Conservation (phyloP, 305 asterid species). For the Fraxinus xanthoxyloides region DNA sequence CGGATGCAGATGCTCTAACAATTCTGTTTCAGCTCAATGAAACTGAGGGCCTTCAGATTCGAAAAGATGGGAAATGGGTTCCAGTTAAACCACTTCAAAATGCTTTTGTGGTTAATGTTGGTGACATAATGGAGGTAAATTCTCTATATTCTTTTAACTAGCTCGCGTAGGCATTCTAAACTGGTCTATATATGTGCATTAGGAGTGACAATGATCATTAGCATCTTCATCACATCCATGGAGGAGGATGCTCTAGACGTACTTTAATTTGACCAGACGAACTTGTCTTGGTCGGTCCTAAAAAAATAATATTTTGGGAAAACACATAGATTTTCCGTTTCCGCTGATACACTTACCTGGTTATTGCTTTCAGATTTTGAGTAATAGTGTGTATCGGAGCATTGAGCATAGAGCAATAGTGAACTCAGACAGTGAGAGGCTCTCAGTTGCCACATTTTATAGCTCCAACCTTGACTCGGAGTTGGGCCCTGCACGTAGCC, state of each 20-base stretch:
- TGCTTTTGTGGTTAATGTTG: conserved; percentile 56
- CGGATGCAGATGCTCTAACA: conserved; percentile 54
- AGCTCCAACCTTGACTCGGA: conserved; percentile 30
- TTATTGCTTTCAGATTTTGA: conserved; percentile 33
- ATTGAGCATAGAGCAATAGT: conserved; percentile 51
- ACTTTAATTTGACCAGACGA: neutral
- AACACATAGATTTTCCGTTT: neutral
- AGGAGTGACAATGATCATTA: neutral
- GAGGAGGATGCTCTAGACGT: neutral
- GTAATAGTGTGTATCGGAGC: conserved; percentile 47
- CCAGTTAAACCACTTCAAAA: conserved; percentile 44
- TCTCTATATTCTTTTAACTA: neutral
- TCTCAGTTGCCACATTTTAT: conserved; percentile 48
- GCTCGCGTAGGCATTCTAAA: neutral
- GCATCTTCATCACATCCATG: neutral
- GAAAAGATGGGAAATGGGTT: conserved; percentile 48
- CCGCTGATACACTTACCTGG: neutral
- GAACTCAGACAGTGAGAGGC: conserved; percentile 33
- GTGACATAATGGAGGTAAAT: conserved; percentile 60
- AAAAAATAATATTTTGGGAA: neutral
- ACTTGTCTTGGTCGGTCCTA: neutral
- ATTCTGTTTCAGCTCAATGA: conserved; percentile 55
- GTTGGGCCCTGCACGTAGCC: conserved; percentile 44
- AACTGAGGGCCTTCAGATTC: conserved; percentile 49
- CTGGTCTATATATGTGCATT: neutral